Base-by-base conservation (phyloP, 1,284 basidiomycete genomes). In the Heterobasidion irregulare region DNA sequence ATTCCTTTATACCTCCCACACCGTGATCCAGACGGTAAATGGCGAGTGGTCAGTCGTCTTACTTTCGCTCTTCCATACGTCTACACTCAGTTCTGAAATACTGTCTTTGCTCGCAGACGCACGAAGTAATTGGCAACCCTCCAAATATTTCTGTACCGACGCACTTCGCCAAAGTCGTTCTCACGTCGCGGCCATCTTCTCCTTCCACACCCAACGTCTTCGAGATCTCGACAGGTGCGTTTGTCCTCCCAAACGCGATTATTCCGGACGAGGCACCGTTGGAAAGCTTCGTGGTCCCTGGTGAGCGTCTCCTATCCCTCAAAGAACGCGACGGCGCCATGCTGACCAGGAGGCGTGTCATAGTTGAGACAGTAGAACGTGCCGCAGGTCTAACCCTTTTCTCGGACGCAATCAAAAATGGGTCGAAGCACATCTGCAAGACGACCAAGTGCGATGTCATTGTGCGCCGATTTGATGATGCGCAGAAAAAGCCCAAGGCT, bases 151-250 rank as follows among this genome's bases (percentile, higher is more conserved):
- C 89, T 36, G 97, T 99, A 7, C 97, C 97, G 0, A 99, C 97
- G 5, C 97, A 99, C 68, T 99, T 99, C 69, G 96, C 96, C 36
- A 99, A 98, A 72, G 94, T 98, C 34, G 84, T 98, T 32, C 77
- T 98, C 53, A 83, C 90, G 1, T 80, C 91, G 0, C 81, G 81
- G 61, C 84, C 91, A 0, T 77, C 83, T 18, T 92, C 88, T 2
- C 81, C 88, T 0, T 79, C 79, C 41, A 86, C 80, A 0, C 89
- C 90, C 10, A 74, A 86, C 52, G 68, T 86, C 12, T 76, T 79
- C 9, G 92, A 96, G 63, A 76, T 94, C 52, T 84, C 90, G 0
- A 82, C 90, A 2, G 94, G 93, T 32, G 94, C 94, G n/a, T 97
- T 98, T 67, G 89, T 98, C 9, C 78, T 98, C 4, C 95, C 95